phyloP scores from a whole-genome alignment of 2,329 filamentous ascomycete species.

The Aspergillus intermedius region DNA sequence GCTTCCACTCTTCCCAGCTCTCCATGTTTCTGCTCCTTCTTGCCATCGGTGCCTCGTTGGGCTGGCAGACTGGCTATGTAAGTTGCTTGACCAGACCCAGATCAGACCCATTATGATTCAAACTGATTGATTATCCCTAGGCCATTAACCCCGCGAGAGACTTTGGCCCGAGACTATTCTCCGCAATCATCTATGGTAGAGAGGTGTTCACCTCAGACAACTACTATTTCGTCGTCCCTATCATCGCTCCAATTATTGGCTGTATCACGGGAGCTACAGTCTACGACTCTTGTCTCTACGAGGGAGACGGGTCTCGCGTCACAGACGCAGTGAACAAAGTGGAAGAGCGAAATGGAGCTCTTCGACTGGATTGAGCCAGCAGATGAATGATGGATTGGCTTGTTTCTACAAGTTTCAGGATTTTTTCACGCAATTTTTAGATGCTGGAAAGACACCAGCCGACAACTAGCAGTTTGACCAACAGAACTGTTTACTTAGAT shows the following conservation, averaged over 20 bases:
- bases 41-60: conserved; percentile 23
- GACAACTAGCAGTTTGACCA: too few relatives aligned
- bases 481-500: too few relatives aligned
- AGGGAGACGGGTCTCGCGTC: conserved; percentile 26
- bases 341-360: conserved; percentile 14
- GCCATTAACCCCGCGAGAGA: conserved; percentile 27
- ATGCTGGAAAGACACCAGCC: too few relatives aligned
- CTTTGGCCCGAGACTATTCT: conserved; percentile 25
- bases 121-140: conserved; percentile 6
- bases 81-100: conserved; percentile 2
- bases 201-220: conserved; percentile 22
- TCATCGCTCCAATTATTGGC: conserved; percentile 22
- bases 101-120: background rate
- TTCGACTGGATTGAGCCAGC: conserved; percentile 16
- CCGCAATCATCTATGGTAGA: conserved; percentile 22
- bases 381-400: too few relatives aligned
- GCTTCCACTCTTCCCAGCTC: conserved; percentile 22
- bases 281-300: conserved; percentile 22
- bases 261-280: conserved; percentile 21
- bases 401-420: too few relatives aligned
- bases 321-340: conserved; percentile 19
- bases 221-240: conserved; percentile 24
- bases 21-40: conserved; percentile 21
- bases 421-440: too few relatives aligned
- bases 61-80: conserved; percentile 32